Conservation (phyloP, 768 basidiomycete genomes). For the Russula sp. region DNA sequence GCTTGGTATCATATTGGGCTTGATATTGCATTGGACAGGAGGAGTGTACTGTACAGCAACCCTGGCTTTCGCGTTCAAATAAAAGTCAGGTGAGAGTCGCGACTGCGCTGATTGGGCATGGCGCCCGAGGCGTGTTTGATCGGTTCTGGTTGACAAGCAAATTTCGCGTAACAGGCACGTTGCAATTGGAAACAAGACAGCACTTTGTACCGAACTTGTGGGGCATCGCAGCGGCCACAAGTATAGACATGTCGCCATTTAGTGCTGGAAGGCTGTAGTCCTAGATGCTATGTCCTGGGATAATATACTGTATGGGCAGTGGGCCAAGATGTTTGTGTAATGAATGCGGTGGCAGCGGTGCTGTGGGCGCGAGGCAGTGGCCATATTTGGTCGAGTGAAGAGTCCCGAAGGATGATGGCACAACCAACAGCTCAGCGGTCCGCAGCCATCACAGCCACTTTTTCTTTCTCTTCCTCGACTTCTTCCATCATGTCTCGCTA, state of each 20-base stretch:
- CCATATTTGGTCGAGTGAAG: not conserved
- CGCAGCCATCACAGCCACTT: conserved; percentile 4
- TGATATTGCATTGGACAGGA: not conserved
- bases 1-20: not conserved
- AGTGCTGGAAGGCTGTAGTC: not conserved
- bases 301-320: too few relatives aligned
- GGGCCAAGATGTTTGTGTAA: too few relatives aligned
- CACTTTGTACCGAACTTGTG: not conserved
- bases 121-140: too few relatives aligned
- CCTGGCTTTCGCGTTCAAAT: not conserved
- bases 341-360: too few relatives aligned
- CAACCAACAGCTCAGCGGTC: not conserved
- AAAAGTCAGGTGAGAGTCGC: not conserved
- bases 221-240: not conserved
- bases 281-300: not conserved
- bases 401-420: too few relatives aligned
- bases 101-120: too few relatives aligned
- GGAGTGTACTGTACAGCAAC: not conserved
- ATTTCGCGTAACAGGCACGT: too few relatives aligned
- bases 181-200: not conserved
- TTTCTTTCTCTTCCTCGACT: not conserved
- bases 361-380: not conserved
- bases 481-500: conserved; percentile 41
- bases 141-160: too few relatives aligned
- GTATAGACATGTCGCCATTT: not conserved